A percentile compares a stretch with the other conserved stretches of the same genome.
Conservation (phyloP, 768 basidiomycete species). For the Lepiota brunneoincarnata region DNA sequence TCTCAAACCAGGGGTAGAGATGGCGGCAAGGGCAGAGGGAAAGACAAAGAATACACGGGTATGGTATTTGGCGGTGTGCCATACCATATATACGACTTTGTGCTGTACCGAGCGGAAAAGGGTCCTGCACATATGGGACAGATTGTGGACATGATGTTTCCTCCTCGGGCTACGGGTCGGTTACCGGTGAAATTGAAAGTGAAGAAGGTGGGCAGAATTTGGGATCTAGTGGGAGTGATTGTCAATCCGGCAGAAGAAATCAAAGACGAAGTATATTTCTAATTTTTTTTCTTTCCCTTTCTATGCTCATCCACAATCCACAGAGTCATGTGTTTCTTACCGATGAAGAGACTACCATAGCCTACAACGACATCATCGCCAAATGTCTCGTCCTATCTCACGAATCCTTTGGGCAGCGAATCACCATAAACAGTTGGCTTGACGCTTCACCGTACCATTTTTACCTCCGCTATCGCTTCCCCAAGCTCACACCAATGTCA, state of each 20-base stretch:
- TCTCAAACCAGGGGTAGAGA: constrained; percentile 25
- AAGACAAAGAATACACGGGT: constrained; percentile 21
- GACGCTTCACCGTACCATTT: constrained; percentile 54
- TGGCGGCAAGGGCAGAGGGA: constrained; percentile 22
- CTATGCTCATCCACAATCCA: neutral
- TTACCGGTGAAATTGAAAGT: constrained; percentile 36
- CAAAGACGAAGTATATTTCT: constrained; percentile 54
- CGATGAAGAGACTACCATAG: constrained; percentile 33
- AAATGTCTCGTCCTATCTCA: constrained; percentile 45
- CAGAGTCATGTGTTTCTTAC: constrained; percentile 67
- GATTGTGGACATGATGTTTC: constrained; percentile 6
- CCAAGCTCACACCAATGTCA: constrained; percentile 30
- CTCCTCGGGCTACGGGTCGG: constrained; percentile 37
- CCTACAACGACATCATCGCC: constrained; percentile 39
- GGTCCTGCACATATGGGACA: constrained; percentile 29
- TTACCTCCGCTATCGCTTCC: constrained; percentile 52
- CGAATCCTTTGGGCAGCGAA: constrained; percentile 25
- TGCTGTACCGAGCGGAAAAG: constrained; percentile 42
- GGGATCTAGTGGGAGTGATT: constrained; percentile 45
- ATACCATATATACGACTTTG: constrained; percentile 65
- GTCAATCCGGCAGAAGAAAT: constrained; percentile 30
- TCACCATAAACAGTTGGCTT: constrained; percentile 43
- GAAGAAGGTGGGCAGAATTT: constrained; percentile 14
- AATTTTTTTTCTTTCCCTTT: neutral
- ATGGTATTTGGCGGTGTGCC: constrained; percentile 43